Base-by-base conservation (phyloP, 106 monocot genomes). In the Xerophyta viscosa region DNA sequence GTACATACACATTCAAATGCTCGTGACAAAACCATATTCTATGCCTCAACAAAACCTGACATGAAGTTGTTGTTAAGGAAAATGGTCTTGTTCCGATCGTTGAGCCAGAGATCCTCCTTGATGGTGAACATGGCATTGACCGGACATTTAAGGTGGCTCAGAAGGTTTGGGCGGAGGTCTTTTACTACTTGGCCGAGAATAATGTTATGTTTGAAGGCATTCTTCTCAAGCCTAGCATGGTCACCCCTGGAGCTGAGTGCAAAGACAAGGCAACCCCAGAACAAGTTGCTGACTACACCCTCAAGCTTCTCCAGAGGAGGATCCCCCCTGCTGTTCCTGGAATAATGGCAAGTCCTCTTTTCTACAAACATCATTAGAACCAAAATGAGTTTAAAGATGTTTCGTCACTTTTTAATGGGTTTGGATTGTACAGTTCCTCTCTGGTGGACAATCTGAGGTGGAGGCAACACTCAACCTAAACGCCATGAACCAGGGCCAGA, bases 181-280 rank as follows among this genome's bases (percentile, higher is more conserved):
- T 81, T 73, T 86, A 66, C 70, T 81, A 81, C 59, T 26, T 86
- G 63, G 86, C 86, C 22, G 66, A 73, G 62, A 86, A 86, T 66
- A 86, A 77, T 60, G 86, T 86, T 27, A 50, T 74, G 73, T 86
- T 60, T 48, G 86, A 86, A 57, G 86, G 86, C 20, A 86, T 86
- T 58, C 73, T 86, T 1, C 65, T 86, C 8, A 86, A 86, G 55
- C 86, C 86, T 3, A 81, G 80, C 86, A 86, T 86, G 86, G 86
- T 86, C 3, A 86, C 86, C 36, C 86, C 86, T 3, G 80, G 80
- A 4, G 80, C 86, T 4, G 80, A 81, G 41, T 70, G 73, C 86
- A 80, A 80, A 52, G 80, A 86, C 30, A 81, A 30, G 25, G 77
- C 80, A 13, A 60, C 86, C 3, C 80, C 86, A 6, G 70, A 77